A percentile compares a stretch with the other conserved stretches of the same genome.
Conservation (phyloP, 164 flowering plant species). For the Vitis amurensis region DNA sequence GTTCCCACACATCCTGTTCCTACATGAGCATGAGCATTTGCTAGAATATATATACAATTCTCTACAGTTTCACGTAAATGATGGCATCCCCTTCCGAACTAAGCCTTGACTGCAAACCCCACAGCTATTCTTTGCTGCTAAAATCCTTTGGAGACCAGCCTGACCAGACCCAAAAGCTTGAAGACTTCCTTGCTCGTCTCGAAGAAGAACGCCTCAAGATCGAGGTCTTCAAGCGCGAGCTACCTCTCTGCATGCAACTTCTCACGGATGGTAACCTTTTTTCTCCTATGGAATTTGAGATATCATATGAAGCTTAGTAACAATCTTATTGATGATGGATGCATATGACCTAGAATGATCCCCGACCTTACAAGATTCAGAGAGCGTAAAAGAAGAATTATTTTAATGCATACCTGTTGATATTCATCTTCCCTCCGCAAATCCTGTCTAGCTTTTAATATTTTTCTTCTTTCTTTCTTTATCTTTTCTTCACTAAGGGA, state of each 20-base stretch:
- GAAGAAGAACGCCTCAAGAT: slow-evolving; percentile 87
- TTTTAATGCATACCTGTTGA: background rate
- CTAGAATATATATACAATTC: background rate
- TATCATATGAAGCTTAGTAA: too few relatives aligned
- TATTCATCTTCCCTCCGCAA: too few relatives aligned
- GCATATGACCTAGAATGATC: too few relatives aligned
- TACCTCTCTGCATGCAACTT: slow-evolving; percentile 92
- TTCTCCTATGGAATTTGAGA: too few relatives aligned
- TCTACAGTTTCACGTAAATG: slow-evolving; percentile 1
- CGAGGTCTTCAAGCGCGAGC: slow-evolving; percentile 85
- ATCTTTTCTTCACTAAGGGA: slow-evolving; percentile 8
- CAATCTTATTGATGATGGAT: too few relatives aligned
- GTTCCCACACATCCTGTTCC: slow-evolving; percentile 15
- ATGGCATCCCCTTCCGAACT: slow-evolving; percentile 76
- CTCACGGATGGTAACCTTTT: slow-evolving; percentile 59
- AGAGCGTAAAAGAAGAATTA: slow-evolving; percentile 1
- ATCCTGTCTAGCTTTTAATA: background rate
- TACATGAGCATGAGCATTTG: slow-evolving; percentile 9
- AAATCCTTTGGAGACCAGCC: slow-evolving; percentile 65
- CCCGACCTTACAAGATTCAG: background rate
- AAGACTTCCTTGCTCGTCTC: slow-evolving; percentile 68
- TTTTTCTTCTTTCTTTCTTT: slow-evolving; percentile 4
- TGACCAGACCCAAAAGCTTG: slow-evolving; percentile 68
- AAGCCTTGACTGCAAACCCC: slow-evolving; percentile 74
- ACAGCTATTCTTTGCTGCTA: slow-evolving; percentile 64